A percentile compares a stretch with the other conserved stretches of the same genome.
These are phyloP conservation scores for Candida tunisiensis DNA, from an alignment of 1,139 yeast genomes.

Conservation along the genomic window DNA sequence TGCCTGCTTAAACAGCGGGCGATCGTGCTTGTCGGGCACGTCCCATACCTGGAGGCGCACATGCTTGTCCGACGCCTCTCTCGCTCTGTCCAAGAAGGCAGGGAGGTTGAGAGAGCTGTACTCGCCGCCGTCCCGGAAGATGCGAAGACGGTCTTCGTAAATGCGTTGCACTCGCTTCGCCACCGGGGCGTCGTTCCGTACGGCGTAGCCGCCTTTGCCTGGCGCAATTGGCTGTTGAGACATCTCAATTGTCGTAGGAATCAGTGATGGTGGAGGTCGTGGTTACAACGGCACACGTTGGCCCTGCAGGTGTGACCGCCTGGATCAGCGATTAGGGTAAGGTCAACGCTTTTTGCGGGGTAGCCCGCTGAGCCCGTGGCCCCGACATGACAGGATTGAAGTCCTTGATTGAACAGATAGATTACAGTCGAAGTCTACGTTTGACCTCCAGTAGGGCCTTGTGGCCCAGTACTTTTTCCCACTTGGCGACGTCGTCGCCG, in stretches of 20 bases:
- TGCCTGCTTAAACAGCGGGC: conserved; percentile 68
- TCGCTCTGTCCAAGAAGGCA: conserved; percentile 52
- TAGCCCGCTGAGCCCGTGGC: too few species aligned
- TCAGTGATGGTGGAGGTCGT: too few species aligned
- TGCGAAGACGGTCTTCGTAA: conserved; percentile 65
- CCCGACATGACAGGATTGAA: too few species aligned
- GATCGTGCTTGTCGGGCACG: conserved; percentile 48
- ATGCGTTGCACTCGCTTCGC: conserved; percentile 72
- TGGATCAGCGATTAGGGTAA: too few species aligned
- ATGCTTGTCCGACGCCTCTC: conserved; percentile 24
- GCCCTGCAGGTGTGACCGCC: too few species aligned
- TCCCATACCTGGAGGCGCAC: conserved; percentile 38
- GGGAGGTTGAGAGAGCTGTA: conserved; percentile 60
- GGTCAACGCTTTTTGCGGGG: too few species aligned
- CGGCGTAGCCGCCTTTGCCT: conserved; percentile 15
- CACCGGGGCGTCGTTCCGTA: conserved; percentile 45
- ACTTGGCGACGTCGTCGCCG: too few species aligned
- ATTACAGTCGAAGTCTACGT: too few species aligned
- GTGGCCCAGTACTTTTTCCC: too few species aligned
- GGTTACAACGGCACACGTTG: too few species aligned
- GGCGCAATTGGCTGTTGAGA: neutral
- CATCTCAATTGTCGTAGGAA: neutral
- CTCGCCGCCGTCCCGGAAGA: conserved; percentile 65
- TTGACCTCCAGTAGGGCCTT: too few species aligned
- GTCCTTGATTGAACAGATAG: too few species aligned